Percentiles rank a stretch among this genome's conserved stretches.
Conservation (phyloP, 306 rosid genomes). For the Biancaea sappan region DNA sequence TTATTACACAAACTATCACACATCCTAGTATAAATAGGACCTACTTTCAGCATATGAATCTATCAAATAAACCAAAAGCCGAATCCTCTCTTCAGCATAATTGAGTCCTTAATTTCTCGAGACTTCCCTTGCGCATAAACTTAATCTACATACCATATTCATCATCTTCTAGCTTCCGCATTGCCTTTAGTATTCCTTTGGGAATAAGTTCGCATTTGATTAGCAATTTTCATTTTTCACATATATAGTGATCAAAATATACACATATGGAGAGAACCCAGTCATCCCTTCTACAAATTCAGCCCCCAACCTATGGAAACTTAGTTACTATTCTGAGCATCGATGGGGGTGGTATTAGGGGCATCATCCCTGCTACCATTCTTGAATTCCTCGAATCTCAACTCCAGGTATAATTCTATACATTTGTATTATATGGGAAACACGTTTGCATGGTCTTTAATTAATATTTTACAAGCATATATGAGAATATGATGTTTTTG, state of each 20-base stretch:
- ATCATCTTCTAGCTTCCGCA: neutral
- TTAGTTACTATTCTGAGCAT: constrained; percentile 55
- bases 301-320: constrained; percentile 53
- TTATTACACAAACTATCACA: neutral
- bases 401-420: constrained; percentile 45
- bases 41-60: neutral
- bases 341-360: constrained; percentile 73
- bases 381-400: constrained; percentile 51
- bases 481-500: too few species aligned
- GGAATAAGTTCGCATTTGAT: too few species aligned
- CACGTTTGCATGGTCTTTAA: too few species aligned
- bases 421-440: neutral
- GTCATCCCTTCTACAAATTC: constrained; percentile 33
- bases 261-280: constrained; percentile 13
- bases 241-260: neutral
- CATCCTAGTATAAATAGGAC: neutral
- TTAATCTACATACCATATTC: too few species aligned
- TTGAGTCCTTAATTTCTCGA: neutral
- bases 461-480: too few species aligned
- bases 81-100: neutral
- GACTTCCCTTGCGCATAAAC: too few species aligned
- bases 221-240: neutral
- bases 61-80: neutral
- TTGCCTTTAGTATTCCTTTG: neutral
- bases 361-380: constrained; percentile 57